These are phyloP conservation scores for Balakata baccata DNA, from an alignment of 345 rosid genomes.

Conservation along the genomic window DNA sequence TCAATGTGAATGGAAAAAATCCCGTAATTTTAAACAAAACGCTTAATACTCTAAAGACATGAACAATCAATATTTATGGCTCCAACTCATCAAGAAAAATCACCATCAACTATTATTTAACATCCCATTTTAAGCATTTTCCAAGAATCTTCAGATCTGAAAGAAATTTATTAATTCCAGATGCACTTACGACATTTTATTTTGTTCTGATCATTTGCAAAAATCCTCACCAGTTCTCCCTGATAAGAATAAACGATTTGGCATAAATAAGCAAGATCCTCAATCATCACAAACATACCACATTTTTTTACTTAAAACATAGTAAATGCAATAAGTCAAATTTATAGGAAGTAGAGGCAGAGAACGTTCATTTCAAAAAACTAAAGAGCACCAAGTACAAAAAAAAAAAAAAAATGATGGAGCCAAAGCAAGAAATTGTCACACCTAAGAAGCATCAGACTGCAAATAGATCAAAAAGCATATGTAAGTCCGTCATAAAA, in stretches of 20 bases:
- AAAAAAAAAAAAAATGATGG: background rate
- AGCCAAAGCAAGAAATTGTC: background rate
- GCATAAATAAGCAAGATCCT: slow-evolving; percentile 12
- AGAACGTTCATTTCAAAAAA: background rate
- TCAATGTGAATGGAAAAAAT: background rate
- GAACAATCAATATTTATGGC: background rate
- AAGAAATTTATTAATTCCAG: slow-evolving; percentile 5
- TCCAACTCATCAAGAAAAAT: background rate
- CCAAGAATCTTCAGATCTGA: slow-evolving; percentile 14
- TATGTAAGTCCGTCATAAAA: background rate
- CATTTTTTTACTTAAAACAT: background rate
- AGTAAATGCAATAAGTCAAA: background rate
- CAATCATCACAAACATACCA: background rate
- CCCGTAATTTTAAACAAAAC: background rate
- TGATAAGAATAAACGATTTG: slow-evolving; percentile 31
- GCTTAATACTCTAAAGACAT: background rate
- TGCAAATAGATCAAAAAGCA: background rate
- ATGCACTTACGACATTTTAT: slow-evolving; percentile 77
- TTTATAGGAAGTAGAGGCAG: background rate
- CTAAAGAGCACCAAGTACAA: background rate
- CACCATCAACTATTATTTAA: background rate
- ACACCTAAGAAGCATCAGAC: background rate
- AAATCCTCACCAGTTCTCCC: slow-evolving; percentile 88
- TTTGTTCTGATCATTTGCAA: slow-evolving; percentile 89
- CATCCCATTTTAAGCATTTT: background rate